Conservation (phyloP, 169 alveolate species). For the Cyclospora cayetanensis region DNA sequence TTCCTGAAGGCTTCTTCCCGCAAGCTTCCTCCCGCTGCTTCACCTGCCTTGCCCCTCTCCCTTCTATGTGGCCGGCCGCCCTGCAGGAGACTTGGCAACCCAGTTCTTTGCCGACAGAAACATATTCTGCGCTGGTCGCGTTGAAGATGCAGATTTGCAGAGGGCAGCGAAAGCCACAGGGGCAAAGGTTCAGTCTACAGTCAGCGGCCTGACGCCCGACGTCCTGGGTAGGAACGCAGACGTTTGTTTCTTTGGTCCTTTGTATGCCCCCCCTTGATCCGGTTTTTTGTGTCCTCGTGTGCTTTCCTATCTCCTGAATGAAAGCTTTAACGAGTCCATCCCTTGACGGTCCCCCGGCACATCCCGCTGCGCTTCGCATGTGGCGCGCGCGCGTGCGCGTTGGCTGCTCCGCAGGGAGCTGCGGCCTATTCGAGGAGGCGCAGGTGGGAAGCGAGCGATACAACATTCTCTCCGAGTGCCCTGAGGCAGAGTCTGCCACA, state of each 20-base stretch:
- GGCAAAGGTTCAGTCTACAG: constrained; percentile 95
- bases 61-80: no score
- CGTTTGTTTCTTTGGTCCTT: not conserved
- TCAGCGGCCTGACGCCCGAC: constrained; percentile 89
- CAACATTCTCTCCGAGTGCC: constrained; percentile 95
- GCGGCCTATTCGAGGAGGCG: constrained; percentile 96
- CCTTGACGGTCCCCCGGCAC: not conserved
- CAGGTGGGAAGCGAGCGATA: constrained; percentile 98
- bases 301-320: not conserved
- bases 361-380: not conserved
- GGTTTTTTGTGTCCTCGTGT: not conserved
- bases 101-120: constrained; percentile 96
- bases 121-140: constrained; percentile 98
- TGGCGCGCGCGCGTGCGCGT: not conserved
- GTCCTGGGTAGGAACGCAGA: constrained; percentile 79
- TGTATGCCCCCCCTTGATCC: not conserved
- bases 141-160: constrained; percentile 93
- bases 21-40: not conserved
- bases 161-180: constrained; percentile 98
- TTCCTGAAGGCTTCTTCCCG: no score
- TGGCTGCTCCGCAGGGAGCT: constrained; percentile 87
- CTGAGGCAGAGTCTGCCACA: constrained; percentile 92
- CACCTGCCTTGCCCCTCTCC: not conserved
- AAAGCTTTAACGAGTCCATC: not conserved
- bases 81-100: constrained; percentile 95